phyloP scores from a whole-genome alignment of 768 basidiomycete genomes.

The Lentinula detonsa region DNA sequence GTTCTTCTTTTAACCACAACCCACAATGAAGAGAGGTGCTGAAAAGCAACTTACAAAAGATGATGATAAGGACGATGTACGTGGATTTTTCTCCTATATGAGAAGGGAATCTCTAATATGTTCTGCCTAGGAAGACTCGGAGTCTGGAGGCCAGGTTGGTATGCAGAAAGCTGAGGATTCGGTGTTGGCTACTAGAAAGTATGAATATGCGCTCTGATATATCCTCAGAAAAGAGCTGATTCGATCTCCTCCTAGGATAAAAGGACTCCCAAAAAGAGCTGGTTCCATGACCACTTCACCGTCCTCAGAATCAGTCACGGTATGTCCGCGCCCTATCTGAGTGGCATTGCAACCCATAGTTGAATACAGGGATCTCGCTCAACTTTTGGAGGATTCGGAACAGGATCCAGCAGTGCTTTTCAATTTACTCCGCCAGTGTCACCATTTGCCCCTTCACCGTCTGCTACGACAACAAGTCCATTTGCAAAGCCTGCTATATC shows the following conservation, averaged over 20 bases:
- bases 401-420: constrained; percentile 26
- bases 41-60: constrained; percentile 67
- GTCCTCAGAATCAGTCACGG: constrained; percentile 5
- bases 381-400: constrained; percentile 52
- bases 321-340: constrained; percentile 7
- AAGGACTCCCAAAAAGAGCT: constrained; percentile 51
- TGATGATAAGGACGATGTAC: constrained; percentile 32
- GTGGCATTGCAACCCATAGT: constrained; percentile 4
- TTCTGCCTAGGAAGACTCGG: constrained; percentile 27
- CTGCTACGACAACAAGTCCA: constrained; percentile 13
- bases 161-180: constrained; percentile 60
- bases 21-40: constrained; percentile 66
- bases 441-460: constrained; percentile 9
- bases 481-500: constrained; percentile 21
- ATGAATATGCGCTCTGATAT: constrained; percentile 17
- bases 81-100: constrained; percentile 10
- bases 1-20: neutral
- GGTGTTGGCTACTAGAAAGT: constrained; percentile 53
- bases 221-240: neutral
- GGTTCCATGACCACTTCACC: constrained; percentile 19
- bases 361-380: constrained; percentile 21
- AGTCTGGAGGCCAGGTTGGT: constrained; percentile 24
- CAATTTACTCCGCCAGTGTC: constrained; percentile 29
- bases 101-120: neutral
- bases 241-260: constrained; percentile 45